Conservation (phyloP, 2,329 filamentous ascomycete genomes). For the Fusarium albosuccineum region DNA sequence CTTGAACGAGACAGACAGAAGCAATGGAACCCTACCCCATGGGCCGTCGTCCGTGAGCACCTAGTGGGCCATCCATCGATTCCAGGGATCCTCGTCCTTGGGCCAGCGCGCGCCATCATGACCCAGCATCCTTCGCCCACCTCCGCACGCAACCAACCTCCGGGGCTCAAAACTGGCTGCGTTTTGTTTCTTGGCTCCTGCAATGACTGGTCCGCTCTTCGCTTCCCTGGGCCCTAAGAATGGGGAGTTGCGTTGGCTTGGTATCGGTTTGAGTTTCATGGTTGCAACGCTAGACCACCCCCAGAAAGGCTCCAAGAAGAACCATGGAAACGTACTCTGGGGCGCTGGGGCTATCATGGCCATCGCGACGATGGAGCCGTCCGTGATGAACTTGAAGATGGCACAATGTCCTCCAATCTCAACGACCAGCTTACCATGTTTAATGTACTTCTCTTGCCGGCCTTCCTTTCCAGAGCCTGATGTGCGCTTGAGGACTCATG, state of each 20-base stretch:
- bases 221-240: conserved; percentile 4
- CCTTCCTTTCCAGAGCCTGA: background rate
- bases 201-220: background rate
- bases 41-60: conserved; percentile 1
- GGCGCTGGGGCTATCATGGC: no score
- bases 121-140: conserved; percentile 21
- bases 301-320: background rate
- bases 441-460: background rate
- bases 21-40: conserved; percentile 8
- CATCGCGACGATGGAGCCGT: no score
- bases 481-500: background rate
- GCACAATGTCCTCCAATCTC: conserved; percentile 3
- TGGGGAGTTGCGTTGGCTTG: background rate
- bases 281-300: conserved; percentile 8
- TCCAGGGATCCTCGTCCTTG: conserved; percentile 12
- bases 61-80: no score
- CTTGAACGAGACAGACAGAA: background rate
- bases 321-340: background rate
- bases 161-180: no score
- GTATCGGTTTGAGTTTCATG: conserved; percentile 6
- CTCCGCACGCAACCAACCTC: conserved; percentile 28
- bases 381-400: conserved; percentile 6
- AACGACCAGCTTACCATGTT: background rate
- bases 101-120: conserved; percentile 3
- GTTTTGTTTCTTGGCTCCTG: background rate